A percentile compares a stretch with the other conserved stretches of the same genome.
Conservation (phyloP, 164 flowering plant genomes). For the Vitis vinifera region DNA sequence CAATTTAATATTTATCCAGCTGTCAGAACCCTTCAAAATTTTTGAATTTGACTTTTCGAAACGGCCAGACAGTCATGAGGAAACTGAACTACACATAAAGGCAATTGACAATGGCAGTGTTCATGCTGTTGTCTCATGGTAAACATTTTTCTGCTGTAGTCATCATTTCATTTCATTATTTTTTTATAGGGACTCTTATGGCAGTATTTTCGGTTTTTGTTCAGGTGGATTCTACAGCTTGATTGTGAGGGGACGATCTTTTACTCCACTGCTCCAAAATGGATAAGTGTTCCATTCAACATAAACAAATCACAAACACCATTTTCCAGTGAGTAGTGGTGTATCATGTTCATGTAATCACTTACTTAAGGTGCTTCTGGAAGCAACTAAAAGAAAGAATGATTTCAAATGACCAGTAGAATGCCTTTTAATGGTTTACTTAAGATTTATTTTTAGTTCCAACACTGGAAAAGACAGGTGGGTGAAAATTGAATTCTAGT, state of each 20-base stretch:
- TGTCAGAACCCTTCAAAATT: conserved; percentile 94
- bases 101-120: conserved; percentile 61
- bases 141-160: conserved; percentile 17
- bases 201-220: conserved; percentile 9
- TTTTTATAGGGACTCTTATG: no score
- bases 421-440: neutral
- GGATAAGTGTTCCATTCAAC: conserved; percentile 43
- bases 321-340: conserved; percentile 31
- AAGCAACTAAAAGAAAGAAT: neutral
- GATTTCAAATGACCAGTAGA: neutral
- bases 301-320: conserved; percentile 17
- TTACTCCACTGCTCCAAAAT: conserved; percentile 86
- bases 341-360: neutral
- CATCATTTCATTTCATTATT: neutral
- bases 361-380: neutral
- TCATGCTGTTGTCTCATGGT: conserved; percentile 92
- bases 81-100: conserved; percentile 51
- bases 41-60: conserved; percentile 95
- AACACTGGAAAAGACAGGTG: neutral
- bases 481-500: neutral
- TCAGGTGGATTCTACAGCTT: conserved; percentile 96
- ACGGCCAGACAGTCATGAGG: conserved; percentile 87
- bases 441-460: neutral
- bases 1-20: conserved; percentile 53
- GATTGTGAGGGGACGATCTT: conserved; percentile 78